phyloP scores from a whole-genome alignment of 768 basidiomycete genomes.

The Chiua virens region DNA sequence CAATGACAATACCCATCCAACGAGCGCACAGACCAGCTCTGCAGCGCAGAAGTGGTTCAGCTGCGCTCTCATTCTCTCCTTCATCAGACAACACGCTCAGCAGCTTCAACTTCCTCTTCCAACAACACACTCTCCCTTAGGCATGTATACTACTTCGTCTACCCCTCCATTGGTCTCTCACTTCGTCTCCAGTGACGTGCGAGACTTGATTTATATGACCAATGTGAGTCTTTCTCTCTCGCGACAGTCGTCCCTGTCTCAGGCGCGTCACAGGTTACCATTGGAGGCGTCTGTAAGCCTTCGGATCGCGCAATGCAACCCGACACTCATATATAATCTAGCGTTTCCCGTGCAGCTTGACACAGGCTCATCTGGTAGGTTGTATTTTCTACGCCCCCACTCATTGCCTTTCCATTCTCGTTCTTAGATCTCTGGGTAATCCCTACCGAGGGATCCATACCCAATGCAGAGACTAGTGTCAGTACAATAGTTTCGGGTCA shows the following conservation, averaged over 20 bases:
- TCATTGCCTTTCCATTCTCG: not conserved
- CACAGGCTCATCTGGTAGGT: constrained; percentile 60
- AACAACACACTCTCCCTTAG: constrained; percentile 21
- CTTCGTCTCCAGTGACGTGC: constrained; percentile 51
- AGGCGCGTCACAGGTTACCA: constrained; percentile 50
- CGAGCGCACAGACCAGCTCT: constrained; percentile 39
- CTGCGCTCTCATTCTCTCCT: constrained; percentile 20
- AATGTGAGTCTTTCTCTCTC: constrained; percentile 51
- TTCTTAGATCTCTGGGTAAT: constrained; percentile 69
- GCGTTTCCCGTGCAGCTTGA: constrained; percentile 78
- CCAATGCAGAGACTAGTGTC: constrained; percentile 51
- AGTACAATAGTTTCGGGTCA: constrained; percentile 9
- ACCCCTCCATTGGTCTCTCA: constrained; percentile 10
- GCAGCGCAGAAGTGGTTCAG: constrained; percentile 38
- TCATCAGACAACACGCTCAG: constrained; percentile 9
- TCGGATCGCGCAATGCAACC: not conserved
- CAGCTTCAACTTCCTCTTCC: constrained; percentile 1
- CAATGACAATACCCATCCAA: constrained; percentile 48
- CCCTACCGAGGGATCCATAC: constrained; percentile 45
- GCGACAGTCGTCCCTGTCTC: not conserved
- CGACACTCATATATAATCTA: constrained; percentile 26
- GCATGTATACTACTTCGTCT: constrained; percentile 6
- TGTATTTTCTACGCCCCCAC: not conserved
- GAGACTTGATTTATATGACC: constrained; percentile 77
- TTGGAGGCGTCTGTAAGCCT: constrained; percentile 58